Percentiles rank a stretch among this genome's conserved stretches.
Conservation (phyloP, 108 stramenopile species). For the Asterionellopsis glacialis region DNA sequence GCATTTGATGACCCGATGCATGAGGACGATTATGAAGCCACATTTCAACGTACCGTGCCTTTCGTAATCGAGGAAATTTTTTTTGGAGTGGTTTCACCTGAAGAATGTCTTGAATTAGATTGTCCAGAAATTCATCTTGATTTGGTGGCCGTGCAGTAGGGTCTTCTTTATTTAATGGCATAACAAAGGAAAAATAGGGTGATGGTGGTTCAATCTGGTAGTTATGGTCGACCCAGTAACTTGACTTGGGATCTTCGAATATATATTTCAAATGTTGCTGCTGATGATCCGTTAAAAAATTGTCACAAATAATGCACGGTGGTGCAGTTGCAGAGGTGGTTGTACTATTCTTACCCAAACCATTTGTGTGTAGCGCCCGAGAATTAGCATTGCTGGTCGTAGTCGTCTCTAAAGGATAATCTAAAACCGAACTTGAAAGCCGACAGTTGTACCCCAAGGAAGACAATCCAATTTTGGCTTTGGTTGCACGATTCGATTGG, state of each 20-base stretch:
- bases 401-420: slow-evolving; percentile 36
- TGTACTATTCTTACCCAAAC: slow-evolving; percentile 5
- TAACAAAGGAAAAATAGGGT: slow-evolving; percentile 74
- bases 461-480: slow-evolving; percentile 49
- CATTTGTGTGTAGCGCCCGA: background rate
- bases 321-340: slow-evolving; percentile 7
- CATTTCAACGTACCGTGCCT: slow-evolving; percentile 61
- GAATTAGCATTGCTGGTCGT: background rate
- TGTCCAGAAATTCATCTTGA: slow-evolving; percentile 13
- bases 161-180: slow-evolving; percentile 28
- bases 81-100: slow-evolving; percentile 15
- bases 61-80: slow-evolving; percentile 23
- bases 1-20: slow-evolving; percentile 87
- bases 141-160: background rate
- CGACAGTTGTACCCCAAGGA: slow-evolving; percentile 66
- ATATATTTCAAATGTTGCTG: slow-evolving; percentile 35
- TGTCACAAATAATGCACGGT: slow-evolving; percentile 57
- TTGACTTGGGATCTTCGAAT: slow-evolving; percentile 43
- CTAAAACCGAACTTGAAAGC: slow-evolving; percentile 51
- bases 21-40: slow-evolving; percentile 94
- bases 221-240: slow-evolving; percentile 67
- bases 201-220: slow-evolving; percentile 73
- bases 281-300: slow-evolving; percentile 49
- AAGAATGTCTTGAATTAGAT: slow-evolving; percentile 12
- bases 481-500: slow-evolving; percentile 56